Evolutionary conservation across 352 stramenopile genomes (phyloP).

Genomic region (Pythium periplocum): DNA sequence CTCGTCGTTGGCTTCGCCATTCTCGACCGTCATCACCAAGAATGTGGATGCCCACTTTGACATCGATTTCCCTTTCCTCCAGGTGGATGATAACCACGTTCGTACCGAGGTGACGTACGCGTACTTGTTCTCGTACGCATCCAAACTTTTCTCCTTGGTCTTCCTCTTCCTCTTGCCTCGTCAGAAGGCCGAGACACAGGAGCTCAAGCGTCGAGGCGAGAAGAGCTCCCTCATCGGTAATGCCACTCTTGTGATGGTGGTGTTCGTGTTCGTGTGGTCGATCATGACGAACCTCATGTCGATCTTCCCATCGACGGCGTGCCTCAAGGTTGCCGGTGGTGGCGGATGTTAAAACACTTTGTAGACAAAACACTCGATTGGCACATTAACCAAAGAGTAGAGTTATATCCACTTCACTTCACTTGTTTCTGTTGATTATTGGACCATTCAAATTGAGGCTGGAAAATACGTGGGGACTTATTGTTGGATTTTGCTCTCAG

Average conservation of each 20-base stretch:
- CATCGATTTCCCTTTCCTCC: constrained; percentile 13
- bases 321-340: constrained; percentile 23
- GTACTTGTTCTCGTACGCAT: constrained; percentile 22
- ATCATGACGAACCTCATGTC: constrained; percentile 30
- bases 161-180: constrained; percentile 22
- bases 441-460: no score
- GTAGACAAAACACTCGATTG: no score
- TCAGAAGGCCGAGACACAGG: constrained; percentile 25
- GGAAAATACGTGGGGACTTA: no score
- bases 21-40: constrained; percentile 23
- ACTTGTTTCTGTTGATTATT: no score
- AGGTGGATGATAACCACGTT: constrained; percentile 14
- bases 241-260: constrained; percentile 16
- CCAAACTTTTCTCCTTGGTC: constrained; percentile 24
- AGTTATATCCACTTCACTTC: no score
- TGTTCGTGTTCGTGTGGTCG: constrained; percentile 20
- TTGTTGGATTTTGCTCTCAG: no score
- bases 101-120: constrained; percentile 22
- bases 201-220: constrained; percentile 21
- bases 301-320: constrained; percentile 25
- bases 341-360: constrained; percentile 7
- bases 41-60: constrained; percentile 21
- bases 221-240: constrained; percentile 15
- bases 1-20: constrained; percentile 20
- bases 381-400: no score